Percentiles rank a stretch among this genome's conserved stretches.
These are phyloP conservation scores for Lipomyces chichibuensis DNA, from an alignment of 805 yeast species.

Conservation along the genomic window DNA sequence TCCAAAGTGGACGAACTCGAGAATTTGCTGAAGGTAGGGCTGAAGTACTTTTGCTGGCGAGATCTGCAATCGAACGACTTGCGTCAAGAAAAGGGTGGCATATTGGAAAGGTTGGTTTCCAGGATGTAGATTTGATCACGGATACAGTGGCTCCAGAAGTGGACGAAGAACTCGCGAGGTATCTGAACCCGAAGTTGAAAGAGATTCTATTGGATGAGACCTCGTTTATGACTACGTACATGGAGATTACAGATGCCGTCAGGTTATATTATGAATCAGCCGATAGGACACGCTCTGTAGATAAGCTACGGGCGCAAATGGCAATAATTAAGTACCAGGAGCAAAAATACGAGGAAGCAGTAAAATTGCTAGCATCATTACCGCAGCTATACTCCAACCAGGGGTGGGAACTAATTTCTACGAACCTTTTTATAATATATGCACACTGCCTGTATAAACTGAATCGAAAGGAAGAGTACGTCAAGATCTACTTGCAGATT, in stretches of 20 bases:
- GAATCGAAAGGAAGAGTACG: slow-evolving; percentile 36
- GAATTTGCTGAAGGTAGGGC: slow-evolving; percentile 49
- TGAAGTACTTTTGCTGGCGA: slow-evolving; percentile 47
- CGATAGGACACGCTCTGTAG: slow-evolving; percentile 65
- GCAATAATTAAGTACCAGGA: slow-evolving; percentile 68
- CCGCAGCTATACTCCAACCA: slow-evolving; percentile 66
- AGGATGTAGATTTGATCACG: slow-evolving; percentile 23
- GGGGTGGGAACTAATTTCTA: slow-evolving; percentile 77
- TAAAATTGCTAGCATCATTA: slow-evolving; percentile 65
- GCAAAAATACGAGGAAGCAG: slow-evolving; percentile 61
- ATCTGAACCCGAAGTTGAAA: slow-evolving; percentile 35
- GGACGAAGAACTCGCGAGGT: slow-evolving; percentile 21
- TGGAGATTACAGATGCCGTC: slow-evolving; percentile 59
- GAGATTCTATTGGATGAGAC: slow-evolving; percentile 44
- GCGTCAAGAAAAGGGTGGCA: slow-evolving; percentile 33
- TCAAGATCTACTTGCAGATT: slow-evolving; percentile 35
- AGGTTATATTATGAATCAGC: slow-evolving; percentile 57
- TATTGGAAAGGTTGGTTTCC: slow-evolving; percentile 12
- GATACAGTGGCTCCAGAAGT: background rate
- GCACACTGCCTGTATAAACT: slow-evolving; percentile 60
- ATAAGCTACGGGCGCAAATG: slow-evolving; percentile 74
- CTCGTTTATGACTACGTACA: slow-evolving; percentile 50
- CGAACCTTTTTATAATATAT: slow-evolving; percentile 64
- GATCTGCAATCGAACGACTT: slow-evolving; percentile 47
- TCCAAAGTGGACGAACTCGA: slow-evolving; percentile 41